Evolutionary conservation across 257 asterid genomes (phyloP).

Genomic region (Salvia splendens): DNA sequence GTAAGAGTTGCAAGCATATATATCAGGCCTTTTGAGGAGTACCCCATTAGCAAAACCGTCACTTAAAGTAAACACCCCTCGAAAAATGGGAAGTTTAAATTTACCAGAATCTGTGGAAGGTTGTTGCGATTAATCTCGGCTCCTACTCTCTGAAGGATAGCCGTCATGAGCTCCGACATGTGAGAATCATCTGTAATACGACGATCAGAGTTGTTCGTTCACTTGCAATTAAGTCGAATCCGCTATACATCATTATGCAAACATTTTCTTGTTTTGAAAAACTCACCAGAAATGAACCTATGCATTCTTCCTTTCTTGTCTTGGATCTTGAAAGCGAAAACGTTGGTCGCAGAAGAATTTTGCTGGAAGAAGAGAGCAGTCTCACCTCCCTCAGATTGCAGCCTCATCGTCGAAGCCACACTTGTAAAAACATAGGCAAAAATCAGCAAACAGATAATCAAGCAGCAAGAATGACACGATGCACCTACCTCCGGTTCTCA

Average conservation of each 20-base stretch:
- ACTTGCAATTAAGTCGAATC: too few relatives aligned
- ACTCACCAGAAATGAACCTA: conserved; percentile 80
- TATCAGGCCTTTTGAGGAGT: too few relatives aligned
- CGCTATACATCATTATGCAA: too few relatives aligned
- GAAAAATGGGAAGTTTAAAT: neutral
- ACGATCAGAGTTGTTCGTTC: too few relatives aligned
- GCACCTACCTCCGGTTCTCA: conserved; percentile 79
- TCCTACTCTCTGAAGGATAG: conserved; percentile 92
- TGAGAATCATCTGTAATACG: neutral
- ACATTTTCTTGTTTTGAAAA: neutral
- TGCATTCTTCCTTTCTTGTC: conserved; percentile 89
- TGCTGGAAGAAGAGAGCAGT: conserved; percentile 56
- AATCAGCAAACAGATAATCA: neutral
- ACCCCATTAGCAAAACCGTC: too few relatives aligned
- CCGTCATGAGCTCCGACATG: conserved; percentile 71
- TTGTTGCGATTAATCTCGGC: conserved; percentile 80
- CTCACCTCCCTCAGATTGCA: conserved; percentile 81
- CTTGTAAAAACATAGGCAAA: conserved; percentile 34
- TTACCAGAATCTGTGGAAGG: conserved; percentile 88
- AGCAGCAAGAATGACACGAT: neutral
- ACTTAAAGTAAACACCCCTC: too few relatives aligned
- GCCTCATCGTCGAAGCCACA: conserved; percentile 70
- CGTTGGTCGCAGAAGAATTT: conserved; percentile 52
- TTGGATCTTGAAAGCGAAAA: conserved; percentile 85
- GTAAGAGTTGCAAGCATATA: too few relatives aligned